Evolutionary conservation across 208 protist species (phyloP).

Genomic region (Crithidia acanthocephali): DNA sequence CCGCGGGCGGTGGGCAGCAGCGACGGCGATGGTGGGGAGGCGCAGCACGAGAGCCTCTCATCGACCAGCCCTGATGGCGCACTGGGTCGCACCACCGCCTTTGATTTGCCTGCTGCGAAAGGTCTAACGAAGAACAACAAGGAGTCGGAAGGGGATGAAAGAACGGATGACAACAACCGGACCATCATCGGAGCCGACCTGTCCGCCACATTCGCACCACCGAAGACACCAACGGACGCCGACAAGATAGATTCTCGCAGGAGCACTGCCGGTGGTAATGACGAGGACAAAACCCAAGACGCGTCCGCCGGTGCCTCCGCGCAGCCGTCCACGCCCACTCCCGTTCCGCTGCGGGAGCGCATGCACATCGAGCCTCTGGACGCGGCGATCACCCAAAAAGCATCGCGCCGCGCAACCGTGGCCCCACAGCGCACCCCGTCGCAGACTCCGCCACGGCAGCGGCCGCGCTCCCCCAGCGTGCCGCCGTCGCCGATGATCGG

Average conservation of each 20-base stretch:
- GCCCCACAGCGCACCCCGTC: slow-evolving; percentile 4
- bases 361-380: background rate
- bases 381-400: background rate
- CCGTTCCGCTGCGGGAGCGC: background rate
- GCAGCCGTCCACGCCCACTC: background rate
- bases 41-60: background rate
- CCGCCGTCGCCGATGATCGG: slow-evolving; percentile 1
- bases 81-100: background rate
- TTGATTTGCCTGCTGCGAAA: too few species aligned
- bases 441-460: background rate
- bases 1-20: background rate
- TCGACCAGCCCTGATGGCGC: background rate
- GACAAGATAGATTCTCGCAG: background rate
- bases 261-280: background rate
- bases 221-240: background rate
- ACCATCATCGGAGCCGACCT: too few species aligned
- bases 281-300: background rate
- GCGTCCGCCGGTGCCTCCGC: background rate
- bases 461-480: background rate
- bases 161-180: background rate
- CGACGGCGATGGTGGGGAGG: background rate
- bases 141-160: background rate
- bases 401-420: background rate
- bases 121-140: background rate
- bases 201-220: background rate